Evolutionary conservation across 2,329 filamentous ascomycete genomes (phyloP).

Genomic region (Pezicula neosporulosa): DNA sequence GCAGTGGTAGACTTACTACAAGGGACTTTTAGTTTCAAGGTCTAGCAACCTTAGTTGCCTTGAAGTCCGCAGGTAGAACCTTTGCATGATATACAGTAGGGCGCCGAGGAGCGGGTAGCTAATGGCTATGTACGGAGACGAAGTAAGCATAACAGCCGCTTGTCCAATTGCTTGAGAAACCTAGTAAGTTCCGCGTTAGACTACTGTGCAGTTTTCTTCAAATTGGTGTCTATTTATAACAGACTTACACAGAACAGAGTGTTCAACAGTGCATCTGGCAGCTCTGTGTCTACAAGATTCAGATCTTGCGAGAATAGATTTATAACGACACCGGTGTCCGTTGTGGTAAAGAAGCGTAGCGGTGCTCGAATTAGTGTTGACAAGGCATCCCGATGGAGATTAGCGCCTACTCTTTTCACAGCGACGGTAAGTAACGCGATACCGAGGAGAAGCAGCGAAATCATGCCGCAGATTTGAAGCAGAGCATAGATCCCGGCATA

Average conservation of each 20-base stretch:
- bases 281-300: conserved; percentile 17
- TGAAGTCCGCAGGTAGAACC: conserved; percentile 40
- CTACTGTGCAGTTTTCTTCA: too few species aligned
- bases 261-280: conserved; percentile 12
- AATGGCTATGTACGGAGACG: conserved; percentile 1
- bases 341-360: conserved; percentile 12
- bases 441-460: conserved; percentile 17
- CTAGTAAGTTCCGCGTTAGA: too few species aligned
- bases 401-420: conserved; percentile 18
- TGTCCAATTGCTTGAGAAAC: too few species aligned
- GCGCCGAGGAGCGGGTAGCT: conserved; percentile 2
- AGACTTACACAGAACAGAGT: conserved; percentile 5
- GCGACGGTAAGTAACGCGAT: conserved; percentile 16
- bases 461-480: conserved; percentile 21
- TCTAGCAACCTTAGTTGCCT: conserved; percentile 42
- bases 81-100: conserved; percentile 23
- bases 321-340: conserved; percentile 12
- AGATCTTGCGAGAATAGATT: conserved; percentile 17
- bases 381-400: conserved; percentile 21
- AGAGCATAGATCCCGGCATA: conserved; percentile 25
- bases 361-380: conserved; percentile 12
- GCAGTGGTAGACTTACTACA: conserved; percentile 27
- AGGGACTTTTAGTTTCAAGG: conserved; percentile 35
- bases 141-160: too few species aligned
- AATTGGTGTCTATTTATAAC: background rate